Percentiles rank a stretch among this genome's conserved stretches.
Evolutionary conservation across 2,329 filamentous ascomycete genomes (phyloP).

Genomic region (Pezicula carpinea): DNA sequence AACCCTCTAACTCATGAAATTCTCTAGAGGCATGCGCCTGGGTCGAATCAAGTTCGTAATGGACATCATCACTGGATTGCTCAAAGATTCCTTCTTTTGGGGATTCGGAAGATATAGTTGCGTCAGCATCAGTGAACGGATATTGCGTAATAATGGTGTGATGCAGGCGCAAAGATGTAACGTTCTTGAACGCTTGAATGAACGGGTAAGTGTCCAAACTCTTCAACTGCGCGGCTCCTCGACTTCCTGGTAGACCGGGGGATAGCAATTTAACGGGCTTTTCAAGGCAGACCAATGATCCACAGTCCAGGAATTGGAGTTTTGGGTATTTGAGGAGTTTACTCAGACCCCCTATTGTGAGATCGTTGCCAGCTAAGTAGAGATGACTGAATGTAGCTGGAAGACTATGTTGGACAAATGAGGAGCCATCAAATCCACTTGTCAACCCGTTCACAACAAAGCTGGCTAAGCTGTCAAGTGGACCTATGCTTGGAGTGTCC

Average conservation of each 20-base stretch:
- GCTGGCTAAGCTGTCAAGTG: constrained; percentile 8
- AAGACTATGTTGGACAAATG: constrained; percentile 11
- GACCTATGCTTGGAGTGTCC: constrained; percentile 4
- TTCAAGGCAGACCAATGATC: constrained; percentile 13
- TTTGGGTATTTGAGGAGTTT: constrained; percentile 9
- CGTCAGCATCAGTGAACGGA: constrained; percentile 14
- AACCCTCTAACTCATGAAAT: constrained; percentile 13
- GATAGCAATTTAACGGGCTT: constrained; percentile 8
- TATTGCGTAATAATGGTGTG: constrained; percentile 13
- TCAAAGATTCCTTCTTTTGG: constrained; percentile 11
- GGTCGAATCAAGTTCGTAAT: constrained; percentile 13
- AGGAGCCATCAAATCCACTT: constrained; percentile 9
- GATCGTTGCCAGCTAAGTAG: constrained; percentile 12
- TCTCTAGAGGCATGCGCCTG: constrained; percentile 4
- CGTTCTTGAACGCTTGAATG: constrained; percentile 12
- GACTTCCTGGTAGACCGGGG: constrained; percentile 4
- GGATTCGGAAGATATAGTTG: not conserved
- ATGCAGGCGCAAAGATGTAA: constrained; percentile 15
- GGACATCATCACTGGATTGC: constrained; percentile 12
- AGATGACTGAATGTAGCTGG: constrained; percentile 15
- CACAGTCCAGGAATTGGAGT: constrained; percentile 15
- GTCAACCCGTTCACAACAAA: constrained; percentile 10
- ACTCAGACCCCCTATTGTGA: constrained; percentile 9
- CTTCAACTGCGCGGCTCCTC: constrained; percentile 6
- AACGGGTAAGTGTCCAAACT: constrained; percentile 9